Percentiles rank a stretch among this genome's conserved stretches.
Conservation (phyloP, 192 early-diverging fungal species). For the Martensiomyces pterosporus region DNA sequence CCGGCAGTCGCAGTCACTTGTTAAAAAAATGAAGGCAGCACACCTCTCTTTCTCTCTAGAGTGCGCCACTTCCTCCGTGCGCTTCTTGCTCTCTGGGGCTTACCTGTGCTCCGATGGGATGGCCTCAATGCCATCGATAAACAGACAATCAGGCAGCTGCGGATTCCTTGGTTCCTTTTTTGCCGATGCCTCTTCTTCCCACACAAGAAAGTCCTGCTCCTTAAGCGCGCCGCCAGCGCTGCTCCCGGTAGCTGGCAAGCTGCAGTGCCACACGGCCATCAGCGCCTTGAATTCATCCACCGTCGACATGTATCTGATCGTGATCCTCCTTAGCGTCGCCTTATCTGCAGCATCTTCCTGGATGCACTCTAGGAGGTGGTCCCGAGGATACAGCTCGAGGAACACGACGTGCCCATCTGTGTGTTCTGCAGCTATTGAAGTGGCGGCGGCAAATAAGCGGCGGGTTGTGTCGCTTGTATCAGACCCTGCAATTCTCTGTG, state of each 20-base stretch:
- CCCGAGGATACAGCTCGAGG: constrained; percentile 28
- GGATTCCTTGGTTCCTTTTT: not conserved
- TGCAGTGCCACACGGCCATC: constrained; percentile 39
- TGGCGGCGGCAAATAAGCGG: constrained; percentile 23
- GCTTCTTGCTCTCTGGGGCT: too few species aligned
- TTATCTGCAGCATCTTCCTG: not conserved
- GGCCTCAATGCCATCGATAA: constrained; percentile 35
- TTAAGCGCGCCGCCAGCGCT: not conserved
- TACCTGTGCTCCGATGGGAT: constrained; percentile 29
- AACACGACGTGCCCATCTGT: constrained; percentile 9
- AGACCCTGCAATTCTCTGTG: constrained; percentile 12
- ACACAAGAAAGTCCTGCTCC: constrained; percentile 34
- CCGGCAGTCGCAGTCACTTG: too few species aligned
- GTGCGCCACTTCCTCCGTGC: not conserved
- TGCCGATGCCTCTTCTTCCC: too few species aligned
- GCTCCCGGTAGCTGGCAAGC: not conserved
- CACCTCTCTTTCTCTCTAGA: not conserved
- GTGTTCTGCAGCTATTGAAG: constrained; percentile 5
- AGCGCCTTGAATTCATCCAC: constrained; percentile 31
- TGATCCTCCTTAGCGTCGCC: constrained; percentile 14
- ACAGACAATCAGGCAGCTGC: constrained; percentile 30
- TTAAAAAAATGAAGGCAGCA: not conserved
- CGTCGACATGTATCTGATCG: constrained; percentile 26
- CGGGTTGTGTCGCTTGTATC: constrained; percentile 6
- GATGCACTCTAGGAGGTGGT: constrained; percentile 12